These are phyloP conservation scores for Clarireedia monteithiana DNA, from an alignment of 2,329 filamentous ascomycete species.

Conservation along the genomic window DNA sequence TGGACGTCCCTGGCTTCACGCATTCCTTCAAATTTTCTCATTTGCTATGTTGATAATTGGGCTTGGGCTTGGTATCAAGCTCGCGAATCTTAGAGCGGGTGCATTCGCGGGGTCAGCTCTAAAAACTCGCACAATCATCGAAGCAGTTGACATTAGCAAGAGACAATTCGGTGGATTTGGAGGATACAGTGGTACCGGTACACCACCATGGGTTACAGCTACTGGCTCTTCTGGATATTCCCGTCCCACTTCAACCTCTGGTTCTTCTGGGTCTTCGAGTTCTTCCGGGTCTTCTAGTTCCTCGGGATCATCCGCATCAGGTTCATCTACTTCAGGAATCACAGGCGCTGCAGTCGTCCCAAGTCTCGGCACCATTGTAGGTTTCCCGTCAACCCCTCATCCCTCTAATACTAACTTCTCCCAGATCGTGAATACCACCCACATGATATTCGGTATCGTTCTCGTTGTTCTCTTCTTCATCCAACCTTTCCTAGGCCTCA, in stretches of 20 bases:
- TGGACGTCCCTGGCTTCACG: slow-evolving; percentile 44
- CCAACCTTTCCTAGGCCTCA: slow-evolving; percentile 49
- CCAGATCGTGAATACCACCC: slow-evolving; percentile 45
- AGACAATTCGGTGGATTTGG: slow-evolving; percentile 5
- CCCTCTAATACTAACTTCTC: slow-evolving; percentile 11
- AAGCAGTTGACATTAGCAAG: background rate
- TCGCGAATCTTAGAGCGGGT: slow-evolving; percentile 33
- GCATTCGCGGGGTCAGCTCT: background rate
- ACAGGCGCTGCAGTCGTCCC: background rate
- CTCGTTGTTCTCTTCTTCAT: slow-evolving; percentile 46
- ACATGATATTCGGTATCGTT: slow-evolving; percentile 49
- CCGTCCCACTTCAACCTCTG: background rate
- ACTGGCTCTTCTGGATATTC: background rate
- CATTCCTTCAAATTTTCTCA: slow-evolving; percentile 44
- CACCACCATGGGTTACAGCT: slow-evolving; percentile 2
- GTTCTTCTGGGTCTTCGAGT: background rate
- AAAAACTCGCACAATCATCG: background rate
- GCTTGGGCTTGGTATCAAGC: slow-evolving; percentile 48
- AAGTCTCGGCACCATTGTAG: slow-evolving; percentile 29
- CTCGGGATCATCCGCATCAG: background rate
- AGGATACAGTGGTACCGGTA: background rate
- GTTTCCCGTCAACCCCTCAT: slow-evolving; percentile 18
- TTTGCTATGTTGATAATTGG: slow-evolving; percentile 52
- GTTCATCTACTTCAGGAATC: background rate
- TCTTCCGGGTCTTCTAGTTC: background rate